Conservation (phyloP, 2,329 filamentous ascomycete genomes). For the Rutstroemia sydowiana region DNA sequence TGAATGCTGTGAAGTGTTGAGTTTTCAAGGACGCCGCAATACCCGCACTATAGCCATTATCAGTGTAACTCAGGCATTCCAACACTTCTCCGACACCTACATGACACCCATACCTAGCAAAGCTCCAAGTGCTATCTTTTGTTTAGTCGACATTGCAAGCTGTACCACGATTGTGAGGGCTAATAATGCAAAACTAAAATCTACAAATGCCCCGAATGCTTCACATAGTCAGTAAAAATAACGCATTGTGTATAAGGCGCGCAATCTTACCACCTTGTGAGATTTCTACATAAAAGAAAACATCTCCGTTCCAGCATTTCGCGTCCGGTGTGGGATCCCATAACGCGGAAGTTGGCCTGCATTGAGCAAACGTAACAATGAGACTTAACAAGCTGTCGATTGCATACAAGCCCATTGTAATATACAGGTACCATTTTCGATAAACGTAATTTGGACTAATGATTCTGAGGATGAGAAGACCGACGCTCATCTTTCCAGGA, state of each 20-base stretch:
- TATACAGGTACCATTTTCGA: conserved; percentile 5
- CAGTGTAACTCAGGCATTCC: neutral
- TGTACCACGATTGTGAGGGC: neutral
- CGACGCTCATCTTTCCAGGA: conserved; percentile 5
- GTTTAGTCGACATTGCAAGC: neutral
- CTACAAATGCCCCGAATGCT: neutral
- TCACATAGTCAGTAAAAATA: neutral
- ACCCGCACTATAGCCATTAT: neutral
- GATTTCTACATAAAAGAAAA: neutral
- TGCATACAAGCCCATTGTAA: neutral
- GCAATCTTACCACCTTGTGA: too few species aligned
- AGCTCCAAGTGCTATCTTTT: neutral
- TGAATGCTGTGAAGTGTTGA: neutral
- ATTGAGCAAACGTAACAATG: conserved; percentile 6
- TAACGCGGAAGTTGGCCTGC: neutral
- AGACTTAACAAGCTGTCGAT: neutral
- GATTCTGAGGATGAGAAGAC: conserved; percentile 5
- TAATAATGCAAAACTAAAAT: neutral
- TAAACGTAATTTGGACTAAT: conserved; percentile 3
- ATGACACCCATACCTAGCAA: neutral
- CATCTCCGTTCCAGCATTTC: conserved; percentile 2
- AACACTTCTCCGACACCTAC: neutral
- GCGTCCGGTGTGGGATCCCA: neutral
- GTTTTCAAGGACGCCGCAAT: neutral
- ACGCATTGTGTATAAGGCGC: neutral